phyloP scores from a whole-genome alignment of 441 rosid genomes.

The Flueggea neowawraea region DNA sequence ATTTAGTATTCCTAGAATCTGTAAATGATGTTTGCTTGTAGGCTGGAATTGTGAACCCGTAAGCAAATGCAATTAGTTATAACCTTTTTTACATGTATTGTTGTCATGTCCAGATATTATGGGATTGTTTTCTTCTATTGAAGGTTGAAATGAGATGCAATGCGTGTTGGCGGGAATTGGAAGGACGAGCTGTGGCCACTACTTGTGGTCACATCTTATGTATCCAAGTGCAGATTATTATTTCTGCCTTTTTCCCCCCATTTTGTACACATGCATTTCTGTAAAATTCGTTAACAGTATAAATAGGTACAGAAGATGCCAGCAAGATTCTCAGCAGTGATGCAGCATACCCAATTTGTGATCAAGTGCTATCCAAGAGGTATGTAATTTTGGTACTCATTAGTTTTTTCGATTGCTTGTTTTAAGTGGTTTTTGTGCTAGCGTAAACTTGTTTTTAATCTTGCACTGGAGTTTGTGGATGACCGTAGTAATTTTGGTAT shows the following conservation, averaged over 20 bases:
- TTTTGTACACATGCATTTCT: conserved; percentile 7
- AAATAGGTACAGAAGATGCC: conserved; percentile 90
- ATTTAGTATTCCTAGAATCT: too few species aligned
- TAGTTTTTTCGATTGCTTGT: background rate
- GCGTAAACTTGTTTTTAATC: conserved; percentile 1
- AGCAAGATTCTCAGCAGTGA: conserved; percentile 82
- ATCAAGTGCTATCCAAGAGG: conserved; percentile 98
- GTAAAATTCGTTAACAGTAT: conserved; percentile 33
- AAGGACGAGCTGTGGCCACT: conserved; percentile 86
- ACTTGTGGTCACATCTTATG: conserved; percentile 94
- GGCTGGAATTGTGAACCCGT: too few species aligned
- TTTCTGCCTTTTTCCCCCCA: conserved; percentile 1
- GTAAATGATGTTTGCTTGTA: too few species aligned
- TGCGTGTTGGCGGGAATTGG: conserved; percentile 95
- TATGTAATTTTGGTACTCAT: conserved; percentile 11
- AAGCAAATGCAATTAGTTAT: too few species aligned
- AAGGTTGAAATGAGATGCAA: conserved; percentile 82
- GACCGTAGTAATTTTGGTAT: too few species aligned
- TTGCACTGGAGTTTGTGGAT: background rate
- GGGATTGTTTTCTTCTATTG: too few species aligned
- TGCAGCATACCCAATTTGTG: conserved; percentile 92
- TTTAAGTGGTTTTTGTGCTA: background rate
- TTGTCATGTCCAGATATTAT: too few species aligned
- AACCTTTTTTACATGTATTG: too few species aligned
- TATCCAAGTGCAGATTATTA: conserved; percentile 35